Percentiles rank a stretch among this genome's conserved stretches.
Evolutionary conservation across 441 rosid genomes (phyloP).

Genomic region (Sinapis alba): DNA sequence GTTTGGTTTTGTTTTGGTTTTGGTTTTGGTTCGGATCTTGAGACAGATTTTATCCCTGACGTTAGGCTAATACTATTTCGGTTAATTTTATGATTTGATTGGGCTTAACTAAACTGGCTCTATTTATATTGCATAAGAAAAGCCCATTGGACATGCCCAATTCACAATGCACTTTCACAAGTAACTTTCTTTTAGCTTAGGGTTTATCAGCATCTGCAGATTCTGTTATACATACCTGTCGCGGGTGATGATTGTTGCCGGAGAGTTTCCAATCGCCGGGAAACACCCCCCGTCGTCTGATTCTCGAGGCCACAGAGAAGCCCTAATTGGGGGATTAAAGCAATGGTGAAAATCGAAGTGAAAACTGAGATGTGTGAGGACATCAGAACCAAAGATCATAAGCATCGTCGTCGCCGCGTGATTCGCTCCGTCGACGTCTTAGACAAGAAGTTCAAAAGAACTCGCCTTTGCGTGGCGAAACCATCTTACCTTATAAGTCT

Average conservation of each 20-base stretch:
- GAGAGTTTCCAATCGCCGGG: background rate
- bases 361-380: background rate
- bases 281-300: background rate
- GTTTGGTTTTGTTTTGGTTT: no score
- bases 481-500: conserved; percentile 53
- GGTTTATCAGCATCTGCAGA: background rate
- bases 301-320: background rate
- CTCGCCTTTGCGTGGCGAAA: conserved; percentile 39
- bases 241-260: background rate
- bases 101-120: background rate
- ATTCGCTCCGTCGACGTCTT: background rate
- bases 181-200: background rate
- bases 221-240: background rate
- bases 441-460: conserved; percentile 26
- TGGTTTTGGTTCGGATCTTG: no score
- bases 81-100: background rate
- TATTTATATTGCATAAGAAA: background rate
- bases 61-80: no score
- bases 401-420: background rate
- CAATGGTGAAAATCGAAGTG: conserved; percentile 10
- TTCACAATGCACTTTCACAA: background rate
- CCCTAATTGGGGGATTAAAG: background rate
- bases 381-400: background rate
- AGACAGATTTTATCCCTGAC: no score
- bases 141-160: background rate